Evolutionary conservation across 345 rosid genomes (phyloP).

Genomic region (Hypericum androsaemum): DNA sequence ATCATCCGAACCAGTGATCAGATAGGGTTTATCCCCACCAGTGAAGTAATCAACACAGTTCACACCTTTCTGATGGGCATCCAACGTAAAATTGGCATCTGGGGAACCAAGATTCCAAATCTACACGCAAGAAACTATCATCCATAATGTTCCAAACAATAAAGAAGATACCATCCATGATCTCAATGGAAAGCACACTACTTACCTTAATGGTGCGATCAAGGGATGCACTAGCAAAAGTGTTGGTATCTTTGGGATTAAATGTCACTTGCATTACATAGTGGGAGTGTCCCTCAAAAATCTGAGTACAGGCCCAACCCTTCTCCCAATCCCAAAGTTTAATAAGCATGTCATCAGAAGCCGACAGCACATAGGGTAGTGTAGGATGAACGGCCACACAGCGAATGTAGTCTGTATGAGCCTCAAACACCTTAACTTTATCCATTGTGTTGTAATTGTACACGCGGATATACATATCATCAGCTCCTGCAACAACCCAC

Average conservation of each 20-base stretch:
- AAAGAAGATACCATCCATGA: constrained; percentile 9
- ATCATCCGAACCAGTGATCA: constrained; percentile 91
- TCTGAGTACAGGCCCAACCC: constrained; percentile 85
- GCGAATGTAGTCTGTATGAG: constrained; percentile 93
- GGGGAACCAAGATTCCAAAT: constrained; percentile 97
- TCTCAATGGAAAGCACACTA: constrained; percentile 3
- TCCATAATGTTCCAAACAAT: constrained; percentile 8
- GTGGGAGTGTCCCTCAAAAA: constrained; percentile 99
- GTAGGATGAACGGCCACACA: constrained; percentile 92
- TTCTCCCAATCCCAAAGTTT: constrained; percentile 99
- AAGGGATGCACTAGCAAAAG: constrained; percentile 97
- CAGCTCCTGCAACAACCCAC: constrained; percentile 97
- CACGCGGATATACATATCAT: constrained; percentile 83
- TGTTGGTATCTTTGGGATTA: constrained; percentile 82
- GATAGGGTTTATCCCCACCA: constrained; percentile 86
- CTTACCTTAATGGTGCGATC: constrained; percentile 85
- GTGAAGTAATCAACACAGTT: constrained; percentile 91
- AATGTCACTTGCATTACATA: constrained; percentile 98
- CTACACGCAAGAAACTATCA: constrained; percentile 23
- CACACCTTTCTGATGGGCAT: constrained; percentile 90
- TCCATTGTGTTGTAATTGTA: constrained; percentile 91
- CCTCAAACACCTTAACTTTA: constrained; percentile 87
- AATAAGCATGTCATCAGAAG: constrained; percentile 98
- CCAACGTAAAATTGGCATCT: constrained; percentile 86
- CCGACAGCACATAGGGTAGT: constrained; percentile 79